Percentiles rank a stretch among this genome's conserved stretches.
Conservation (phyloP, 768 basidiomycete genomes). For the Albatrellus ellisii region DNA sequence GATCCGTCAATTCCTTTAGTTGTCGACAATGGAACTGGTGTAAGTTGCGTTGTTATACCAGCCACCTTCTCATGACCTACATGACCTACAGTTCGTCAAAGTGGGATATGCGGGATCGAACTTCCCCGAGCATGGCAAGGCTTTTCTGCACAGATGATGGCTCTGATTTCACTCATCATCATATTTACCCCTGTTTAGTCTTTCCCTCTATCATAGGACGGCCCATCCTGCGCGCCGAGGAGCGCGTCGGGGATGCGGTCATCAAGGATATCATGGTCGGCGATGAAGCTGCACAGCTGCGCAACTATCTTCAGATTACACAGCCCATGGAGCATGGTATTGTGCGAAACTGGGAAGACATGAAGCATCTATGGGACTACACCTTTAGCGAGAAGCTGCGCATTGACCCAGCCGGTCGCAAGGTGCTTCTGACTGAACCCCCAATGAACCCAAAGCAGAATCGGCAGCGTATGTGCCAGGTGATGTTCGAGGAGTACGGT, state of each 20-base stretch:
- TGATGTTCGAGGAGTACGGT: conserved; percentile 99
- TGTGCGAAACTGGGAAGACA: conserved; percentile 98
- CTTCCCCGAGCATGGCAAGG: conserved; percentile 46
- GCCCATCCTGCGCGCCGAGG: conserved; percentile 94
- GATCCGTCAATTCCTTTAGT: conserved; percentile 31
- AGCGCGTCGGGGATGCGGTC: conserved; percentile 71
- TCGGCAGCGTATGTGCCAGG: conserved; percentile 86
- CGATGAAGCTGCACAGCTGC: conserved; percentile 88
- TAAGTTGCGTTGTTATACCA: conserved; percentile 17
- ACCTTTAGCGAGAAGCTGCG: conserved; percentile 94
- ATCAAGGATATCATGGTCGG: conserved; percentile 99
- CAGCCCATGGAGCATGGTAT: conserved; percentile 99
- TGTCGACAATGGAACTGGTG: conserved; percentile 57
- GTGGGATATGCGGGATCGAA: conserved; percentile 52
- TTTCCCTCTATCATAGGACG: conserved; percentile 96
- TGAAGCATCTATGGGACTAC: conserved; percentile 97
- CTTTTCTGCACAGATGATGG: neutral
- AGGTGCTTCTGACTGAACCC: conserved; percentile 92
- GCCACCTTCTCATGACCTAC: neutral
- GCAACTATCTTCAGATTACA: conserved; percentile 91
- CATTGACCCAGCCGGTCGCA: conserved; percentile 75
- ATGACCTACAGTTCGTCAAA: conserved; percentile 40
- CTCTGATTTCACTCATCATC: neutral
- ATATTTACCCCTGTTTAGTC: conserved; percentile 31
- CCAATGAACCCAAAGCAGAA: conserved; percentile 98